phyloP scores from a whole-genome alignment of 768 basidiomycete genomes.

The Daedaleopsis nitida region DNA sequence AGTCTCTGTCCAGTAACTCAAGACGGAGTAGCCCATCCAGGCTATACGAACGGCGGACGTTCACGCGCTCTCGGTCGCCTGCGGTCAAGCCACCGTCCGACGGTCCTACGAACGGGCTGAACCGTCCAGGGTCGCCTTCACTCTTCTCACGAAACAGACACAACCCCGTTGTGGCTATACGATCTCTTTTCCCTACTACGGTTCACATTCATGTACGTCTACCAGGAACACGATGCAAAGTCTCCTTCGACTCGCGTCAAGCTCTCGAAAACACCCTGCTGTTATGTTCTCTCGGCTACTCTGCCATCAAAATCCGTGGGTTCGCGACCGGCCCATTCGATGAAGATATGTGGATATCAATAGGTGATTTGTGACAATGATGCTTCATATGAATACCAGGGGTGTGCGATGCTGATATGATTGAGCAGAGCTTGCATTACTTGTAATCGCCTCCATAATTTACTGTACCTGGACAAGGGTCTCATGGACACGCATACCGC shows the following conservation, averaged over 20 bases:
- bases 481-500: conserved; percentile 36
- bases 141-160: conserved; percentile 46
- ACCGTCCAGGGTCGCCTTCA: conserved; percentile 43
- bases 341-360: conserved; percentile 46
- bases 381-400: conserved; percentile 8
- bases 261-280: conserved; percentile 67
- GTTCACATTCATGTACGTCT: conserved; percentile 48
- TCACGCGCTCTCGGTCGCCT: conserved; percentile 78
- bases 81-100: conserved; percentile 36
- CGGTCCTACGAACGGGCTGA: conserved; percentile 34
- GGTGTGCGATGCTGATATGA: conserved; percentile 3
- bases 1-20: conserved; percentile 37
- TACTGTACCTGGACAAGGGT: conserved; percentile 68
- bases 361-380: conserved; percentile 42
- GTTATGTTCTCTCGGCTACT: conserved; percentile 60
- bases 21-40: conserved; percentile 40
- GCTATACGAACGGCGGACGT: conserved; percentile 43
- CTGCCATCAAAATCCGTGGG: conserved; percentile 49
- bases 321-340: conserved; percentile 32
- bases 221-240: conserved; percentile 46
- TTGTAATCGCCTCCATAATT: conserved; percentile 54
- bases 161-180: conserved; percentile 23
- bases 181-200: conserved; percentile 49
- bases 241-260: conserved; percentile 63
- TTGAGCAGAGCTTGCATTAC: conserved; percentile 55